Percentiles rank a stretch among this genome's conserved stretches.
These are phyloP conservation scores for Backusella australiensis DNA, from an alignment of 192 early-diverging fungal genomes.

Conservation along the genomic window DNA sequence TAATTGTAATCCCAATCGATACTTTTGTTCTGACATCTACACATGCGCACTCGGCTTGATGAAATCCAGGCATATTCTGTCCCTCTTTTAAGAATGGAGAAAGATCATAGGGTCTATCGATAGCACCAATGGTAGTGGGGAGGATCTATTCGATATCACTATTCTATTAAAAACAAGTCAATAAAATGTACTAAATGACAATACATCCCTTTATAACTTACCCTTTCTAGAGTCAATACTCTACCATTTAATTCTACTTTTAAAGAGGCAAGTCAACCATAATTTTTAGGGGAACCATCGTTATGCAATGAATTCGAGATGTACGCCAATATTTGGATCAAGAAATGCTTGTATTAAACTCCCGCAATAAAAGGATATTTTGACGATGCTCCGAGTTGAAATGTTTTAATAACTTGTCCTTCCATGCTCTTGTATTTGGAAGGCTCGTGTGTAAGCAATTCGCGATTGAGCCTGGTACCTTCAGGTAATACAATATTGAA, in stretches of 20 bases:
- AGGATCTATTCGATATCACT: background rate
- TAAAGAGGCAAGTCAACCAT: background rate
- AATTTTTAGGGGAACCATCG: background rate
- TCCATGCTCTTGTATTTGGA: too few relatives aligned
- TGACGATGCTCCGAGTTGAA: background rate
- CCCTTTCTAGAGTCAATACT: background rate
- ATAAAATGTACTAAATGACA: background rate
- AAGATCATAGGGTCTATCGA: constrained; percentile 9
- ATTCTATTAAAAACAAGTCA: background rate
- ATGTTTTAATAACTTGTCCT: background rate
- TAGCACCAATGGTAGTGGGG: background rate
- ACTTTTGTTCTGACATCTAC: too few relatives aligned
- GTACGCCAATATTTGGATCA: background rate
- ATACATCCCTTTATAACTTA: background rate
- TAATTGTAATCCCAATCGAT: background rate
- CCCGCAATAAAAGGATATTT: background rate
- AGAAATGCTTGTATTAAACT: background rate
- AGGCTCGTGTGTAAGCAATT: too few relatives aligned
- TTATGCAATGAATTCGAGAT: background rate
- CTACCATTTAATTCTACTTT: background rate
- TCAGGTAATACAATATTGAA: background rate
- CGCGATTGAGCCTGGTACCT: background rate
- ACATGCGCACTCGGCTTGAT: background rate
- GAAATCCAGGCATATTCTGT: background rate
- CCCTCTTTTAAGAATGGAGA: background rate